These are phyloP conservation scores for Populus hybrid DNA, from an alignment of 441 rosid species.

Conservation along the genomic window DNA sequence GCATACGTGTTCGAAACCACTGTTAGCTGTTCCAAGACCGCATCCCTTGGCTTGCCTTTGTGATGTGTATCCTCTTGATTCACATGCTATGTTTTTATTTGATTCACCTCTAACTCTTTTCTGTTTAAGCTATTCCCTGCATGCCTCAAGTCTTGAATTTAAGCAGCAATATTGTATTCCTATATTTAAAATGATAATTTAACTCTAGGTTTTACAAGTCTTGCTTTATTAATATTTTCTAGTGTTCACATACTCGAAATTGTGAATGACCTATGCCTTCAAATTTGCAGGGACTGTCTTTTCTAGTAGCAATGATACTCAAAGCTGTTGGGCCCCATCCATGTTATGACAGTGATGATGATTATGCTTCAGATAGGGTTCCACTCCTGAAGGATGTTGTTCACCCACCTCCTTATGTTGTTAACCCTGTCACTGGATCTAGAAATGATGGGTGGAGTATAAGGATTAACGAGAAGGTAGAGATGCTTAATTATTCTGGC, in stretches of 20 bases:
- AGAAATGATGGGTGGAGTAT: conserved; percentile 48
- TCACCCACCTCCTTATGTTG: conserved; percentile 50
- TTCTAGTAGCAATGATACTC: conserved; percentile 60
- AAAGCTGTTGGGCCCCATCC: conserved; percentile 70
- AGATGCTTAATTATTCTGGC: neutral
- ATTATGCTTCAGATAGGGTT: conserved; percentile 46
- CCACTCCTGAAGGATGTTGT: conserved; percentile 56
- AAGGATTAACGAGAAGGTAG: conserved; percentile 58
- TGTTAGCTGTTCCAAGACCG: neutral
- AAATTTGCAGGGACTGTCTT: conserved; percentile 56
- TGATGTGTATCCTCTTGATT: neutral
- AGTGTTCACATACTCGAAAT: neutral
- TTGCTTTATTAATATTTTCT: neutral
- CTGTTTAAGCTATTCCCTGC: neutral
- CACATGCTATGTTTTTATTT: neutral
- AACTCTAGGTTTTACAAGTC: conserved; percentile 5
- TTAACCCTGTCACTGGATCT: conserved; percentile 59
- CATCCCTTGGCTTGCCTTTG: neutral
- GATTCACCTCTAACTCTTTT: neutral
- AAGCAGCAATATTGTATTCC: neutral
- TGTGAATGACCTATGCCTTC: neutral
- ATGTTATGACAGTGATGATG: conserved; percentile 73
- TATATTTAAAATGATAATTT: neutral
- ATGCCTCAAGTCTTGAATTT: neutral
- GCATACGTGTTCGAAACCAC: neutral